Conservation (phyloP, 148 eudicot species). For the Cornus kousa region DNA sequence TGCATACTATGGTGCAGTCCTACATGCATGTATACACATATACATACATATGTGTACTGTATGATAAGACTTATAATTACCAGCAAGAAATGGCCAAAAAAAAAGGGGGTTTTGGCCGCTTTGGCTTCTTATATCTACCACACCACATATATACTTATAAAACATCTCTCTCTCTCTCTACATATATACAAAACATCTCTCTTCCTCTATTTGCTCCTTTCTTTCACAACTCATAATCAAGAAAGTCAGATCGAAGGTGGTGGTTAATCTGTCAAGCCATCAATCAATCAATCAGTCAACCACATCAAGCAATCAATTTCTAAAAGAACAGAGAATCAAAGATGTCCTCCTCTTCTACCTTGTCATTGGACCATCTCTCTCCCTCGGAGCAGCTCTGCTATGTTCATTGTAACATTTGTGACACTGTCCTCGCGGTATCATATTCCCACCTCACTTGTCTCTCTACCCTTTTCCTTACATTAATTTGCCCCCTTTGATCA, state of each 20-base stretch:
- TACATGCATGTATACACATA: conserved; percentile 6
- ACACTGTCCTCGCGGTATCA: conserved; percentile 91
- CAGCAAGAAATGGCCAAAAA: no score
- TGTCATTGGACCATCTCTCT: conserved; percentile 70
- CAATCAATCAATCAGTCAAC: conserved; percentile 25
- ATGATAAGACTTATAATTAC: no score
- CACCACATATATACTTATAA: neutral
- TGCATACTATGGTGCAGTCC: neutral
- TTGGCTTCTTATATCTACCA: conserved; percentile 9
- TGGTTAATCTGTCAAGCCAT: conserved; percentile 44
- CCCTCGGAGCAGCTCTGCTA: conserved; percentile 92
- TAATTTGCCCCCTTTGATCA: neutral
- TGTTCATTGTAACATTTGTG: conserved; percentile 78
- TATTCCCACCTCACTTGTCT: neutral
- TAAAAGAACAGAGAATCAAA: conserved; percentile 8
- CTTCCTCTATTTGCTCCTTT: conserved; percentile 9
- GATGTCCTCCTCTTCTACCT: conserved; percentile 61
- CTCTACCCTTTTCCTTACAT: neutral
- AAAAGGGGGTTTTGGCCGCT: neutral
- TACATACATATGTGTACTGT: conserved; percentile 11
- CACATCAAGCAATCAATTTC: neutral
- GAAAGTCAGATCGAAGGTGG: conserved; percentile 34
- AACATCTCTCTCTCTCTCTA: no score
- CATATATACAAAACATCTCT: neutral
- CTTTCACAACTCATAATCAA: neutral